phyloP scores from a whole-genome alignment of 2,329 filamentous ascomycete genomes.

The Sarocladiaceae sp. region DNA sequence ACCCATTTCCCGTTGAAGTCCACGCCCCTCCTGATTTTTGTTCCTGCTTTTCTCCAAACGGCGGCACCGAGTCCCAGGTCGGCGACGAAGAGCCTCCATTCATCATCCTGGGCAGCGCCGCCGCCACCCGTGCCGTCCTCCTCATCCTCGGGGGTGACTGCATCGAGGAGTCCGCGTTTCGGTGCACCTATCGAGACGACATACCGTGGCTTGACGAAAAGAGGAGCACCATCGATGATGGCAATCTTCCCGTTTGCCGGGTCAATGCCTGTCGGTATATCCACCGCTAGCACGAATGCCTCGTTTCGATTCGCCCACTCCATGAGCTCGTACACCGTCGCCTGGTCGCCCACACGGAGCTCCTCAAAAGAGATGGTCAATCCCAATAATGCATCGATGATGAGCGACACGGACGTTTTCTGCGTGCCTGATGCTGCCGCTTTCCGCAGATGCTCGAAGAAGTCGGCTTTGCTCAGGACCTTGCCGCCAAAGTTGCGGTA shows the following conservation, averaged over 20 bases:
- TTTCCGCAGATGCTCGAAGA: slow-evolving; percentile 54
- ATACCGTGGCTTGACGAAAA: slow-evolving; percentile 76
- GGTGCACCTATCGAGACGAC: slow-evolving; percentile 84
- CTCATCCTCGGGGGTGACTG: slow-evolving; percentile 49
- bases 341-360: slow-evolving; percentile 73
- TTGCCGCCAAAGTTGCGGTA: slow-evolving; percentile 78
- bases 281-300: slow-evolving; percentile 77
- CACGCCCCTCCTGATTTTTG: slow-evolving; percentile 73
- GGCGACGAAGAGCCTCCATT: slow-evolving; percentile 76
- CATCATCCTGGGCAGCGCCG: slow-evolving; percentile 38
- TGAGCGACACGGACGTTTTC: slow-evolving; percentile 59
- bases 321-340: slow-evolving; percentile 80
- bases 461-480: slow-evolving; percentile 54
- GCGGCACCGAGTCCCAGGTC: slow-evolving; percentile 81
- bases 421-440: slow-evolving; percentile 34
- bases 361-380: slow-evolving; percentile 86
- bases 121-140: slow-evolving; percentile 22
- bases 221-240: slow-evolving; percentile 64
- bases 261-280: slow-evolving; percentile 83
- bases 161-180: slow-evolving; percentile 75
- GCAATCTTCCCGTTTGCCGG: slow-evolving; percentile 64
- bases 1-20: slow-evolving; percentile 88
- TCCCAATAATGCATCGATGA: slow-evolving; percentile 84
- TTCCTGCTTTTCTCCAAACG: slow-evolving; percentile 80
- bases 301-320: slow-evolving; percentile 89